Evolutionary conservation across 2,329 filamentous ascomycete genomes (phyloP).

Genomic region (Fusarium anthophilum): DNA sequence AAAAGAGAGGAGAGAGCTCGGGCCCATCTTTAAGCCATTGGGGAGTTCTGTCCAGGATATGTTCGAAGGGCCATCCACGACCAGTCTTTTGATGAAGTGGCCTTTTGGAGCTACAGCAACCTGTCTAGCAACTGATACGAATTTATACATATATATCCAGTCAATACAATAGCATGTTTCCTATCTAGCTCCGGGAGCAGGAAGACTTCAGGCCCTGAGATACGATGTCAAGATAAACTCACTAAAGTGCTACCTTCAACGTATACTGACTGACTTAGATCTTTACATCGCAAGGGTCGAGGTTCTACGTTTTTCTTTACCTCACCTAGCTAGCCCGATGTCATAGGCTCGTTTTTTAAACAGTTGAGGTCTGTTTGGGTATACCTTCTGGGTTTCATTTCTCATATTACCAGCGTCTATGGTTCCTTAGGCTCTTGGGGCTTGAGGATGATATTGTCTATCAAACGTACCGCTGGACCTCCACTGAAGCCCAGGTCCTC

Average conservation of each 20-base stretch:
- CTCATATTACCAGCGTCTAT: conserved; percentile 6
- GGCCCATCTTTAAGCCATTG: conserved; percentile 56
- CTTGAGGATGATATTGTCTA: conserved; percentile 88
- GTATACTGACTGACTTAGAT: neutral
- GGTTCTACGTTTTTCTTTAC: neutral
- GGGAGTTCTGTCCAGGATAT: conserved; percentile 15
- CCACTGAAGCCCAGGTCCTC: conserved; percentile 80
- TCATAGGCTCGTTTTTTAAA: conserved; percentile 14
- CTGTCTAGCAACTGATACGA: neutral
- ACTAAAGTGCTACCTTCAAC: neutral
- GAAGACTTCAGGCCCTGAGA: neutral
- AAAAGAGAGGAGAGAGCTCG: conserved; percentile 60
- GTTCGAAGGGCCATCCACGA: neutral
- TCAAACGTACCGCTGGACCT: conserved; percentile 82
- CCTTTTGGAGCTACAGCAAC: neutral
- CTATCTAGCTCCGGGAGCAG: neutral
- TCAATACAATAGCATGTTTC: neutral
- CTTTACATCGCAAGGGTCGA: neutral
- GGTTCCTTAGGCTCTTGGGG: conserved; percentile 43
- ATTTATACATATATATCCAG: conserved; percentile 12
- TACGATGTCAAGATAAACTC: neutral
- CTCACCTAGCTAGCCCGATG: neutral
- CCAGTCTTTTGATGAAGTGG: neutral
- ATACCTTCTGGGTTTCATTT: conserved; percentile 16
- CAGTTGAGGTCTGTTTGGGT: conserved; percentile 26